Evolutionary conservation across 129 eudicot genomes (phyloP).

Genomic region (Escallonia herrerae): DNA sequence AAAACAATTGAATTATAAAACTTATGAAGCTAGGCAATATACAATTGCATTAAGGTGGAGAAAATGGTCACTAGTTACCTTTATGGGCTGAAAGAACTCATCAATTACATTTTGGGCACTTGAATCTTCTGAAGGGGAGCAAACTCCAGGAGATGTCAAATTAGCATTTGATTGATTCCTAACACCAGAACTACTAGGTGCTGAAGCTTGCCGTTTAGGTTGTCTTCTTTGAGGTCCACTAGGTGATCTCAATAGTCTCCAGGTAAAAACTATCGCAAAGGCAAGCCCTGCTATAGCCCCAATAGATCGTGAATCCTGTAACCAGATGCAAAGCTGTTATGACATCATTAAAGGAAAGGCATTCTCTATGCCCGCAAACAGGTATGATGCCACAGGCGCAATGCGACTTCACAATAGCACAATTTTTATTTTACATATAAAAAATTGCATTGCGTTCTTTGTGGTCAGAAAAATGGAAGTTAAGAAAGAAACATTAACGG

Average conservation of each 20-base stretch:
- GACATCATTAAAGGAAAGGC: background rate
- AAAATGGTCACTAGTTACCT: slow-evolving; percentile 30
- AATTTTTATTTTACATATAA: too few relatives aligned
- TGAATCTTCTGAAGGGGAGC: slow-evolving; percentile 53
- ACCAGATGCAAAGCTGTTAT: slow-evolving; percentile 9
- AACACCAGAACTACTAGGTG: slow-evolving; percentile 56
- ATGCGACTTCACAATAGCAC: too few relatives aligned
- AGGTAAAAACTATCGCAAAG: slow-evolving; percentile 70
- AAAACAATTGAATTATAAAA: background rate
- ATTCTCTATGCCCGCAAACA: too few relatives aligned
- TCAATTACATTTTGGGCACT: slow-evolving; percentile 64
- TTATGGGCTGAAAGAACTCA: slow-evolving; percentile 80
- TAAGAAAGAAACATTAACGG: too few relatives aligned
- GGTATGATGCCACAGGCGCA: too few relatives aligned
- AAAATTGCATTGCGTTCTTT: too few relatives aligned
- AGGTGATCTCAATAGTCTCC: slow-evolving; percentile 68
- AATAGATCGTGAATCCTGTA: slow-evolving; percentile 62
- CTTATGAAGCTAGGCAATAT: background rate
- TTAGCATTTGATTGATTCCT: slow-evolving; percentile 32
- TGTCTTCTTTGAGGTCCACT: slow-evolving; percentile 66
- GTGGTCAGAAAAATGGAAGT: too few relatives aligned
- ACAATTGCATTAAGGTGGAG: background rate
- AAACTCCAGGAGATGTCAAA: slow-evolving; percentile 29
- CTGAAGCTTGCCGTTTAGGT: slow-evolving; percentile 56
- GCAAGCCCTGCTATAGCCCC: slow-evolving; percentile 92